Conservation (phyloP, 2,329 filamentous ascomycete species). For the Diaporthe longicolla region DNA sequence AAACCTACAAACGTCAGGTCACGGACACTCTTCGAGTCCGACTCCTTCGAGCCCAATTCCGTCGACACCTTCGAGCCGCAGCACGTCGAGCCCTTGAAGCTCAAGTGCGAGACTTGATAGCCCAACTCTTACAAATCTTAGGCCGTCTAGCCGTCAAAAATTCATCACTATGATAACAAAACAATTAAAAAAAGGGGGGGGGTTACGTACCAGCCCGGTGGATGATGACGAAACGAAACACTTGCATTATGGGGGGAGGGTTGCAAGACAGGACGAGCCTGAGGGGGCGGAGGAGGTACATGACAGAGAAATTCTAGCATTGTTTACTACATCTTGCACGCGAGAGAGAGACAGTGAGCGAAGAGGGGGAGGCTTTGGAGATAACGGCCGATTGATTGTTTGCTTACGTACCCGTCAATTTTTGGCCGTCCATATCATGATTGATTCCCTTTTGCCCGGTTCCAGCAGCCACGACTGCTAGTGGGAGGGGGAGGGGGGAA, state of each 20-base stretch:
- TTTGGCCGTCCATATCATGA: conserved; percentile 12
- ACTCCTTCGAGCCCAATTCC: too few relatives aligned
- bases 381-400: background rate
- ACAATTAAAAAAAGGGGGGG: too few relatives aligned
- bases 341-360: background rate
- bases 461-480: background rate
- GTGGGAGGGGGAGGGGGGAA: background rate
- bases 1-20: too few relatives aligned
- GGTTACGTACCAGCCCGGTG: background rate
- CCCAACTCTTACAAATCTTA: too few relatives aligned
- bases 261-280: background rate
- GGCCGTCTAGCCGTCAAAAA: background rate
- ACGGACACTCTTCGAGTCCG: too few relatives aligned
- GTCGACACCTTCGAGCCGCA: too few relatives aligned
- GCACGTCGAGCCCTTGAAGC: too few relatives aligned
- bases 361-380: background rate
- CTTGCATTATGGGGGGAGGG: conserved; percentile 1
- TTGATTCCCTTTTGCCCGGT: background rate
- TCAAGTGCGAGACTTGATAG: too few relatives aligned
- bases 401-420: background rate
- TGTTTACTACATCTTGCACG: too few relatives aligned
- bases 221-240: conserved; percentile 28
- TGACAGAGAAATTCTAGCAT: background rate
- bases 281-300: background rate
- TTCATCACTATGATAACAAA: background rate